A percentile compares a stretch with the other conserved stretches of the same genome.
phyloP scores from a whole-genome alignment of 352 stramenopile species.

The Phytopythium sindhum region DNA sequence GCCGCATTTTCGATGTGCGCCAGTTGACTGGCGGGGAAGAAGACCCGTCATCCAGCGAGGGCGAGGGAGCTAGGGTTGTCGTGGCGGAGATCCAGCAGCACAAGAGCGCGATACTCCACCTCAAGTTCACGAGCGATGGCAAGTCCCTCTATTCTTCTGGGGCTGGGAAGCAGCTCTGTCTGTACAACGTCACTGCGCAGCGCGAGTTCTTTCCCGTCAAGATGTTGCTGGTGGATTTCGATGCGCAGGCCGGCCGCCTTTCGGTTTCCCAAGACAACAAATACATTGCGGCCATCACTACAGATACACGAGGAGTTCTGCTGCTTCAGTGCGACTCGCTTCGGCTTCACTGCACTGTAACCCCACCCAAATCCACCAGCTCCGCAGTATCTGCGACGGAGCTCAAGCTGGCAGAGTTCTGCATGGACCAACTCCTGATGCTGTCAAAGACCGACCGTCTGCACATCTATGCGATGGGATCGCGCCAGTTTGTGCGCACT shows the following conservation, averaged over 20 bases:
- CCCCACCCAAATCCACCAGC: slow-evolving; percentile 18
- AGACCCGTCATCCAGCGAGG: background rate
- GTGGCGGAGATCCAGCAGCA: slow-evolving; percentile 87
- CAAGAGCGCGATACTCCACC: slow-evolving; percentile 52
- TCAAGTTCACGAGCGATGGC: slow-evolving; percentile 45
- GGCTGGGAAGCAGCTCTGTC: slow-evolving; percentile 56
- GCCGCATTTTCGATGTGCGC: slow-evolving; percentile 83
- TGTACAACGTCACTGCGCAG: slow-evolving; percentile 43
- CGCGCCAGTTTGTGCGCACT: slow-evolving; percentile 33
- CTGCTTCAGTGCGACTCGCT: slow-evolving; percentile 38
- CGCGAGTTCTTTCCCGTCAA: slow-evolving; percentile 57
- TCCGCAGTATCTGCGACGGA: slow-evolving; percentile 11
- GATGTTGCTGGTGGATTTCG: slow-evolving; percentile 61
- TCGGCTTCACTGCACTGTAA: slow-evolving; percentile 31
- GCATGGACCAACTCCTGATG: slow-evolving; percentile 41
- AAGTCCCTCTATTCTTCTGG: slow-evolving; percentile 51
- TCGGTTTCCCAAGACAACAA: slow-evolving; percentile 37
- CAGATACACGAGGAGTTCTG: slow-evolving; percentile 25
- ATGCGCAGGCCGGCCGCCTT: slow-evolving; percentile 23
- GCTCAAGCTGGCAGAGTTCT: slow-evolving; percentile 45
- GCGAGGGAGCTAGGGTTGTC: slow-evolving; percentile 18
- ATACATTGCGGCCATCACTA: slow-evolving; percentile 30
- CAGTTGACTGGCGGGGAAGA: slow-evolving; percentile 3
- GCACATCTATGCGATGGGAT: slow-evolving; percentile 46
- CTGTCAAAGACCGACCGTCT: slow-evolving; percentile 50